These are phyloP conservation scores for Azolla pinnata DNA, from an alignment of 75 land plant species.

Conservation along the genomic window DNA sequence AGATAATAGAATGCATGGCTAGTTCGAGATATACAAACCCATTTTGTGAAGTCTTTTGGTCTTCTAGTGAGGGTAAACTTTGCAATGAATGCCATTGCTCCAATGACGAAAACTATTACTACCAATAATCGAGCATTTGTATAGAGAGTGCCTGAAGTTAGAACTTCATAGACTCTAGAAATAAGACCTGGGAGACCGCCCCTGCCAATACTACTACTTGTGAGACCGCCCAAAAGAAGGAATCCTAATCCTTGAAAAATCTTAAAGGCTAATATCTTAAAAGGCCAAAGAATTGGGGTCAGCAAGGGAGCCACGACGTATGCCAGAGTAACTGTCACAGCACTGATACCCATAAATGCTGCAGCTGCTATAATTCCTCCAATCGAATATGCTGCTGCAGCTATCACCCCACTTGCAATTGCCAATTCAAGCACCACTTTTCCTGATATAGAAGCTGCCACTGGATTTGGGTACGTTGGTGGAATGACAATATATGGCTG, in stretches of 20 bases:
- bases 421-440: slow-evolving; percentile 68
- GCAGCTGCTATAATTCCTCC: slow-evolving; percentile 56
- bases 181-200: slow-evolving; percentile 8
- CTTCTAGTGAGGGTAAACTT: slow-evolving; percentile 78
- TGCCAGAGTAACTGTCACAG: slow-evolving; percentile 23
- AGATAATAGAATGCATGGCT: too few species aligned
- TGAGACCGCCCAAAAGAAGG: slow-evolving; percentile 12
- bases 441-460: slow-evolving; percentile 77
- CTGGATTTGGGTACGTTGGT: slow-evolving; percentile 59
- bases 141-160: slow-evolving; percentile 35
- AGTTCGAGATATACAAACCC: slow-evolving; percentile 49
- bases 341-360: slow-evolving; percentile 44
- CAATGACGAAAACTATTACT: slow-evolving; percentile 41
- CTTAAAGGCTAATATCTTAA: neutral
- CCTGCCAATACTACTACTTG: slow-evolving; percentile 2
- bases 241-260: slow-evolving; percentile 16
- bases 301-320: slow-evolving; percentile 54
- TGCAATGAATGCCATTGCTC: slow-evolving; percentile 52
- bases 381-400: slow-evolving; percentile 49
- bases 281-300: slow-evolving; percentile 34
- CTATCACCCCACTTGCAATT: slow-evolving; percentile 47
- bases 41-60: slow-evolving; percentile 73
- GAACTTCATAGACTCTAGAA: slow-evolving; percentile 23
- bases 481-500: slow-evolving; percentile 65
- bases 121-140: slow-evolving; percentile 35